A percentile compares a stretch with the other conserved stretches of the same genome.
These are phyloP conservation scores for Vachellia pachyceras DNA, from an alignment of 306 rosid genomes.

Conservation along the genomic window DNA sequence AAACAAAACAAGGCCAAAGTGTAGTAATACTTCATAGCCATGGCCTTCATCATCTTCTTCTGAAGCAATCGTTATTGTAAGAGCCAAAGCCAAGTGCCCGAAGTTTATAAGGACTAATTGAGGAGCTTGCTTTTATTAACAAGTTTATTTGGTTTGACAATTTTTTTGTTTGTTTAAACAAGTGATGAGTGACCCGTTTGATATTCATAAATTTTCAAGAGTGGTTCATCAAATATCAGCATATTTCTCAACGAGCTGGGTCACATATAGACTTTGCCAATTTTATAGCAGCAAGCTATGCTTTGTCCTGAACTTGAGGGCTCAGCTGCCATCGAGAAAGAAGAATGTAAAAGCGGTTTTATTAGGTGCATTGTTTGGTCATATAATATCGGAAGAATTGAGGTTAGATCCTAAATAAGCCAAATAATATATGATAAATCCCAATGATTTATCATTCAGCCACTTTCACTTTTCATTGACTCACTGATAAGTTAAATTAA, in stretches of 20 bases:
- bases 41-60: slow-evolving; percentile 40
- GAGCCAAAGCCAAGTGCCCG: background rate
- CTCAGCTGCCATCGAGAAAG: slow-evolving; percentile 15
- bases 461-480: no score
- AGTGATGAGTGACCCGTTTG: slow-evolving; percentile 24
- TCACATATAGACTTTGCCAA: slow-evolving; percentile 37
- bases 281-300: slow-evolving; percentile 29
- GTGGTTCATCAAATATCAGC: slow-evolving; percentile 70
- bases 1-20: slow-evolving; percentile 41
- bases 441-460: no score
- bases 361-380: slow-evolving; percentile 32
- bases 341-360: slow-evolving; percentile 25
- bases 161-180: background rate
- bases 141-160: slow-evolving; percentile 75
- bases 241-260: slow-evolving; percentile 39
- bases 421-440: no score
- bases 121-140: slow-evolving; percentile 35
- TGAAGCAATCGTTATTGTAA: slow-evolving; percentile 23
- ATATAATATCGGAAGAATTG: no score
- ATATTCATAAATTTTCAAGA: slow-evolving; percentile 33
- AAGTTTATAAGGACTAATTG: slow-evolving; percentile 43
- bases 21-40: slow-evolving; percentile 43
- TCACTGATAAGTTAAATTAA: no score
- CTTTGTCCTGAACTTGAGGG: no score
- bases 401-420: no score